phyloP scores from a whole-genome alignment of 2,329 filamentous ascomycete genomes.

The Ceratocystis papillata region DNA sequence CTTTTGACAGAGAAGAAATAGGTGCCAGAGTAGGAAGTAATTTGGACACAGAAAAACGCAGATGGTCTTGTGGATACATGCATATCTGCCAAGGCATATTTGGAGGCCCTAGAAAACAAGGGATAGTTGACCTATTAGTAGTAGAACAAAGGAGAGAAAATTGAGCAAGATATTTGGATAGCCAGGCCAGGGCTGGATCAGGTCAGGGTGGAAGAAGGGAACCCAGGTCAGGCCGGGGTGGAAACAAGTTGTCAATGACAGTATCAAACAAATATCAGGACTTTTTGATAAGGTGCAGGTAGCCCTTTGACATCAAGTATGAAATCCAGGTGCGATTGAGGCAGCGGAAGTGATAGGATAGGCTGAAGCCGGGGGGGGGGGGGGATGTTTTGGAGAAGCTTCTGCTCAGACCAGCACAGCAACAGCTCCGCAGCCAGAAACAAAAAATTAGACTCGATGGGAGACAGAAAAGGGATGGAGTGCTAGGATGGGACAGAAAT shows the following conservation, averaged over 20 bases:
- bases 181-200: background rate
- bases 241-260: conserved; percentile 5
- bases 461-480: background rate
- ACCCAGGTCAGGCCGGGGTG: background rate
- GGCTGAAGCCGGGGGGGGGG: background rate
- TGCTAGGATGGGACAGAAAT: background rate
- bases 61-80: background rate
- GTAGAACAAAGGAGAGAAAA: background rate
- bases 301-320: too few species aligned
- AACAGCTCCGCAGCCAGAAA: background rate
- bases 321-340: too few species aligned
- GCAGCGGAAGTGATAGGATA: background rate
- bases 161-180: background rate
- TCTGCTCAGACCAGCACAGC: background rate
- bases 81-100: too few species aligned
- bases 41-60: background rate
- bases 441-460: background rate
- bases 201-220: background rate
- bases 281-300: background rate
- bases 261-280: background rate
- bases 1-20: background rate
- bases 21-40: background rate
- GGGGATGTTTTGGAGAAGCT: background rate
- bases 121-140: background rate
- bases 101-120: background rate